Evolutionary conservation across 805 yeast genomes (phyloP).

Genomic region (Metschnikowia drakensbergensis): DNA sequence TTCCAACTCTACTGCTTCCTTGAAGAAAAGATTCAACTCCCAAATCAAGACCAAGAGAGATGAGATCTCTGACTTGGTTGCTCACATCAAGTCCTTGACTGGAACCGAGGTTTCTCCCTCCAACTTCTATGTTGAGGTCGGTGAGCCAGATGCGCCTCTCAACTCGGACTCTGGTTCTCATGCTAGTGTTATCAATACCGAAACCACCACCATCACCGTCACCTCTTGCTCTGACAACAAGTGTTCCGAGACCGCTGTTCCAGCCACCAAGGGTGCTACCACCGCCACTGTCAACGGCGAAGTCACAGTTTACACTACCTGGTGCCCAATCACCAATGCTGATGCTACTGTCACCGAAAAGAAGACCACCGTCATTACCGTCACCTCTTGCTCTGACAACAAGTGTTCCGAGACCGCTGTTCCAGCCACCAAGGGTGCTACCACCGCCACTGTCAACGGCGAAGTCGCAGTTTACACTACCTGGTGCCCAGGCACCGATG

Average conservation of each 20-base stretch:
- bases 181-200: constrained; percentile 12
- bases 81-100: constrained; percentile 21
- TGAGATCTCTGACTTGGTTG: constrained; percentile 23
- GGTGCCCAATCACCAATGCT: constrained; percentile 30
- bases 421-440: constrained; percentile 32
- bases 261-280: constrained; percentile 33
- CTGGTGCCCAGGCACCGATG: constrained; percentile 32
- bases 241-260: constrained; percentile 23
- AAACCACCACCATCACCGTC: constrained; percentile 22
- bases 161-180: constrained; percentile 17
- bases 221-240: constrained; percentile 35
- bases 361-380: constrained; percentile 26
- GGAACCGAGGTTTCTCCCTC: constrained; percentile 23
- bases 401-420: constrained; percentile 15
- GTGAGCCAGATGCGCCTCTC: constrained; percentile 11
- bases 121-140: constrained; percentile 9
- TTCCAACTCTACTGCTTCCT: constrained; percentile 38
- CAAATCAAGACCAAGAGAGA: constrained; percentile 32
- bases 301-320: constrained; percentile 29
- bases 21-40: constrained; percentile 34
- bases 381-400: constrained; percentile 20
- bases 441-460: constrained; percentile 21
- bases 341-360: constrained; percentile 14
- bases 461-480: constrained; percentile 27
- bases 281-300: constrained; percentile 21